Base-by-base conservation (phyloP, 1,284 basidiomycete species). In the Pyrrhoderma noxium region DNA sequence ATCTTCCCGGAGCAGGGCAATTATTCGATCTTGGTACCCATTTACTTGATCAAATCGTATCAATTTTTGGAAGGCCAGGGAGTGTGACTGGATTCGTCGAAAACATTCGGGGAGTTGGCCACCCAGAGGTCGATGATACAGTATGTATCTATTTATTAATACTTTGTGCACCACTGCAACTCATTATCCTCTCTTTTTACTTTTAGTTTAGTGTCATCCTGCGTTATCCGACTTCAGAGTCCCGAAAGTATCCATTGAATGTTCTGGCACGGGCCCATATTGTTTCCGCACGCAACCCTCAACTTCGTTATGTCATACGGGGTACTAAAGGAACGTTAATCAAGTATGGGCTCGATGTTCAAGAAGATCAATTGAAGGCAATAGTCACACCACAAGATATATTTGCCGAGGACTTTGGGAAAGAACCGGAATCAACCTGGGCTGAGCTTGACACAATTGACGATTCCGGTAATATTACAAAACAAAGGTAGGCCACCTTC, bases 291-390 rank as follows among this genome's bases (percentile, higher is more conserved):
- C 72, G 78, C 37, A 67, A 74, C 1, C 71, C 69, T 1, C 90
- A 92, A 63, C 65, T 83, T 19, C 80, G 89, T 21, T 93, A 80
- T 65, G 64, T 78, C 45, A 77, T 83, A 50, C 76, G 80, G 41
- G 86, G 89, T 16, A 80, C 79, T 19, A 74, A 75, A 56, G 91
- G 86, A 27, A 77, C 79, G 2, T 93, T 77, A 64, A 69, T 75
- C 56, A 93, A 94, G 66, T 78, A 74, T 60, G 89, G 88, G 1
- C 65, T 90, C 38, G 89, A 93, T 64, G 69, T 80, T 2, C 89
- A 93, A 63, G 90, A 92, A 66, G 80, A 80, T 54, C 77, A 82
- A 53, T 71, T 85, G 40, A 80, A 76, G 61, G 70, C 63, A 2
- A 78, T 85, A 51, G 60, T 73, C 8, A 61, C 66, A 8, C 75